Conservation (phyloP, 805 yeast species). For the Starmerella kuoi region DNA sequence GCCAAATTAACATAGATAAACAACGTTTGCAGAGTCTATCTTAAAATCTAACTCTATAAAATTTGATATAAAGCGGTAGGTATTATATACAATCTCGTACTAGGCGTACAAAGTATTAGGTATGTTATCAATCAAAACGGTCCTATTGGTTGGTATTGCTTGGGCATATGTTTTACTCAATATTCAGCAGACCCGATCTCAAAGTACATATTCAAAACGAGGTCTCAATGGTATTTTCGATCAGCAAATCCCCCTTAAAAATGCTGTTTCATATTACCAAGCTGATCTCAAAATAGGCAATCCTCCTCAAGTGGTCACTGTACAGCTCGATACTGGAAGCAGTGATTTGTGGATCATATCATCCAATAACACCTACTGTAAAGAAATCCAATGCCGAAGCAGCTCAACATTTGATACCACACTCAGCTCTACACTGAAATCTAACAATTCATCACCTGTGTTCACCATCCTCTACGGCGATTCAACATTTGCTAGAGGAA, state of each 20-base stretch:
- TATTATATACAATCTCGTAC: too few relatives aligned
- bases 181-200: background rate
- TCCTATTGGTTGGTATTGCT: background rate
- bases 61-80: too few relatives aligned
- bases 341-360: slow-evolving; percentile 58
- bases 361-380: slow-evolving; percentile 33
- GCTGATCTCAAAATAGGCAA: slow-evolving; percentile 41
- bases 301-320: slow-evolving; percentile 40
- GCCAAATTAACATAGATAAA: too few relatives aligned
- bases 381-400: background rate
- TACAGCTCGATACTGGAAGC: slow-evolving; percentile 64
- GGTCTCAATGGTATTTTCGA: background rate
- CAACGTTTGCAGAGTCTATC: too few relatives aligned
- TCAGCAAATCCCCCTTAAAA: slow-evolving; percentile 17
- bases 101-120: too few relatives aligned
- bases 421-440: background rate
- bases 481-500: slow-evolving; percentile 39
- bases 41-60: too few relatives aligned
- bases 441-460: slow-evolving; percentile 6
- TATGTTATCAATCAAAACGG: too few relatives aligned
- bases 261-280: slow-evolving; percentile 26
- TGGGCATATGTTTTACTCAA: background rate
- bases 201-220: background rate
- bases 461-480: slow-evolving; percentile 32
- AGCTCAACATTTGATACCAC: background rate